Conservation (phyloP, 768 basidiomycete species). For the Amylocystis lapponica region DNA sequence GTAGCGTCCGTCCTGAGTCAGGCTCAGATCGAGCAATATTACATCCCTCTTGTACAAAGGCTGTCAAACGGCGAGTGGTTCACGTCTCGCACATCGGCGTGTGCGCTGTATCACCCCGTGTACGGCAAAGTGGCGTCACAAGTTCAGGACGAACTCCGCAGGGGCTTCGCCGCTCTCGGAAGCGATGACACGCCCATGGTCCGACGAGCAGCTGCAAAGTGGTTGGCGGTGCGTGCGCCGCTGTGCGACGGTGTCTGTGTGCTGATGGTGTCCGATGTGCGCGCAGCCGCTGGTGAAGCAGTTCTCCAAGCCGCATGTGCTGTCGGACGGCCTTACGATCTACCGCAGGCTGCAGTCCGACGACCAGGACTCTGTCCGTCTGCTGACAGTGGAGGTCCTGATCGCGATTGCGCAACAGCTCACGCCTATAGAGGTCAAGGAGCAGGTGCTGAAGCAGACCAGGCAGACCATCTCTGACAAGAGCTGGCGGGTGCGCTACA, state of each 20-base stretch:
- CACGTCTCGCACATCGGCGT: slow-evolving; percentile 93
- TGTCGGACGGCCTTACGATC: slow-evolving; percentile 84
- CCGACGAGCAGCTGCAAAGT: slow-evolving; percentile 90
- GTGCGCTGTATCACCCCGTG: slow-evolving; percentile 86
- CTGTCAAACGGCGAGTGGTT: slow-evolving; percentile 97
- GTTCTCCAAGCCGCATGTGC: slow-evolving; percentile 72
- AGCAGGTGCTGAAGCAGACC: slow-evolving; percentile 82
- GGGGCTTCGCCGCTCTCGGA: slow-evolving; percentile 75
- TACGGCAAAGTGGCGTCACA: slow-evolving; percentile 72
- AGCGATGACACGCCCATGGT: slow-evolving; percentile 99
- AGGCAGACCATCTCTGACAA: slow-evolving; percentile 88
- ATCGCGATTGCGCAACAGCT: slow-evolving; percentile 88
- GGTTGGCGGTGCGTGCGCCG: slow-evolving; percentile 74
- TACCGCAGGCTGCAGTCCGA: slow-evolving; percentile 92
- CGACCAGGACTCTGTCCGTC: slow-evolving; percentile 96
- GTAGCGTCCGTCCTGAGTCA: slow-evolving; percentile 73
- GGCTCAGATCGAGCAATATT: slow-evolving; percentile 79
- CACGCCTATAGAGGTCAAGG: slow-evolving; percentile 83
- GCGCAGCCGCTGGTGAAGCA: slow-evolving; percentile 76
- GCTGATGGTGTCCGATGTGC: slow-evolving; percentile 3
- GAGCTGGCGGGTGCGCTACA: slow-evolving; percentile 98
- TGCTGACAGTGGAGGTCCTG: slow-evolving; percentile 92
- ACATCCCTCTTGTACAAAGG: slow-evolving; percentile 86
- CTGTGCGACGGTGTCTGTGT: background rate
- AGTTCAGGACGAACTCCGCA: slow-evolving; percentile 84